Conservation (phyloP, 1,284 basidiomycete species). For the Apiotrichum montevideense region DNA sequence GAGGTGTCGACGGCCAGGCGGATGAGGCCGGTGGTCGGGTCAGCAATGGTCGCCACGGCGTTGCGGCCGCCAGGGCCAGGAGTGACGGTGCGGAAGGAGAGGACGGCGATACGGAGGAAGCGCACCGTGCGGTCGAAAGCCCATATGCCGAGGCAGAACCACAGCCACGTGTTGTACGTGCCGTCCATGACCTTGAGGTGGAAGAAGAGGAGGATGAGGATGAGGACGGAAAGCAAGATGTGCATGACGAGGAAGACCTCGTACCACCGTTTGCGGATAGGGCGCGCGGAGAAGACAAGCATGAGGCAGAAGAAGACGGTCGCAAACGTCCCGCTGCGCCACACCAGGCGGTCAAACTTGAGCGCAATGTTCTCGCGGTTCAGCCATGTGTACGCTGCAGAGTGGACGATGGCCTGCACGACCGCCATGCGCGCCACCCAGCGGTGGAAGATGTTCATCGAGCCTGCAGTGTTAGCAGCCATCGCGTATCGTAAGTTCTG, state of each 20-base stretch:
- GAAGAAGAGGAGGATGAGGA: conserved; percentile 19
- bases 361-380: conserved; percentile 3
- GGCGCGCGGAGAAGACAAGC: conserved; percentile 18
- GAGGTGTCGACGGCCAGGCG: conserved; percentile 22
- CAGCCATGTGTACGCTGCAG: conserved; percentile 7
- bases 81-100: conserved; percentile 17
- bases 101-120: conserved; percentile 17
- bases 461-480: not conserved
- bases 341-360: conserved; percentile 1
- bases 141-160: conserved; percentile 29
- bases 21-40: conserved; percentile 18
- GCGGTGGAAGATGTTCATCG: conserved; percentile 32
- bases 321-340: conserved; percentile 14
- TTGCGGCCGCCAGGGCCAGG: conserved; percentile 7
- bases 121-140: conserved; percentile 27
- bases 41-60: conserved; percentile 13
- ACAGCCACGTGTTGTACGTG: conserved; percentile 21
- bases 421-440: conserved; percentile 24
- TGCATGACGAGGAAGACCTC: conserved; percentile 27
- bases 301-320: conserved; percentile 18
- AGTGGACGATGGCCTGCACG: conserved; percentile 27
- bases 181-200: conserved; percentile 19
- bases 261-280: conserved; percentile 18
- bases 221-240: conserved; percentile 20
- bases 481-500: not conserved